Percentiles rank a stretch among this genome's conserved stretches.
Conservation (phyloP, 2,329 filamentous ascomycete species). For the Amesomyces nigricolor region DNA sequence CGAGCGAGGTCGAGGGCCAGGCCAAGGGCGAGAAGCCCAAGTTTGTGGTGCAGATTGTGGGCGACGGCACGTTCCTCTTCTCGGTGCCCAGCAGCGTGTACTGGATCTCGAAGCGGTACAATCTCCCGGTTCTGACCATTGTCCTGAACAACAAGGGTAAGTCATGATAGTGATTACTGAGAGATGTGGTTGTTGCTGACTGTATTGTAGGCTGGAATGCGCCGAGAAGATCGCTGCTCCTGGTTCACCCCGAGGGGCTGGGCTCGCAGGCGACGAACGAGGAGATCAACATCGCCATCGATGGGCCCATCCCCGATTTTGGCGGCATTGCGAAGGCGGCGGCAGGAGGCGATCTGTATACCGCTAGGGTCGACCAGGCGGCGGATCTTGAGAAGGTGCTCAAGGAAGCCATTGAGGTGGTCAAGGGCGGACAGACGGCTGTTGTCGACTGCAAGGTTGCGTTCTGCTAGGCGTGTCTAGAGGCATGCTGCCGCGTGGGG, state of each 20-base stretch:
- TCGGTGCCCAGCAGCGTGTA: conserved; percentile 44
- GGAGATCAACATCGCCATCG: conserved; percentile 57
- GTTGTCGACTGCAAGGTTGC: conserved; percentile 51
- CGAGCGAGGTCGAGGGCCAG: conserved; percentile 35
- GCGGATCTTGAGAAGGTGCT: conserved; percentile 44
- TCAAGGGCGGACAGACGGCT: conserved; percentile 46
- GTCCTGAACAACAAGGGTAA: conserved; percentile 47
- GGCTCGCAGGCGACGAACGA: conserved; percentile 53
- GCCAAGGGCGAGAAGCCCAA: conserved; percentile 37
- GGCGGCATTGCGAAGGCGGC: conserved; percentile 56
- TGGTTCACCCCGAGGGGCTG: conserved; percentile 54
- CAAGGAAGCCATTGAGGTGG: conserved; percentile 45
- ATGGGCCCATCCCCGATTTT: conserved; percentile 50
- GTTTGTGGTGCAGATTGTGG: conserved; percentile 45
- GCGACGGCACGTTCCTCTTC: conserved; percentile 46
- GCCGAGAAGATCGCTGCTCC: conserved; percentile 49
- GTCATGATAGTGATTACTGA: conserved; percentile 15
- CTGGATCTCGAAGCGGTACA: conserved; percentile 44
- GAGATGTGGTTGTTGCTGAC: background rate
- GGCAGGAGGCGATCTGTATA: conserved; percentile 47
- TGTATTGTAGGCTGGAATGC: conserved; percentile 51
- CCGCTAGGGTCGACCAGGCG: conserved; percentile 43
- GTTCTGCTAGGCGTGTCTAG: conserved; percentile 32
- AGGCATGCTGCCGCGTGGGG: background rate
- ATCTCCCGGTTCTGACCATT: conserved; percentile 44